Percentiles rank a stretch among this genome's conserved stretches.
Evolutionary conservation across 2,329 filamentous ascomycete genomes (phyloP).

Genomic region (Chalara sp.): DNA sequence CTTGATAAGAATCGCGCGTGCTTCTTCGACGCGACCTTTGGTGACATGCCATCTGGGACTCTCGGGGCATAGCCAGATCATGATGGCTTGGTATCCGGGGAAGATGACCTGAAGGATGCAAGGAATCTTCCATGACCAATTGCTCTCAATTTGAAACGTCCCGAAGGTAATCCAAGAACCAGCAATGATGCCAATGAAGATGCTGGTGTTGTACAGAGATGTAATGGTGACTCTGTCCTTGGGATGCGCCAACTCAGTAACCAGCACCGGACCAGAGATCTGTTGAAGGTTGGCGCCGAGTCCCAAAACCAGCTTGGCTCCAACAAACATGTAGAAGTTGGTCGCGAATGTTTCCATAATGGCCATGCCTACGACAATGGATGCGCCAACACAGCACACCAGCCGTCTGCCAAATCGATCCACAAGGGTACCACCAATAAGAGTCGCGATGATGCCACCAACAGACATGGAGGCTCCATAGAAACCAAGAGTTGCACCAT

Average conservation of each 20-base stretch:
- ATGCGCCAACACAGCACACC: neutral
- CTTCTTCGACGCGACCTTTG: conserved; percentile 43
- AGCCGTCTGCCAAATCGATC: neutral
- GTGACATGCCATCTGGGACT: conserved; percentile 43
- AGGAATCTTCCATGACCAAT: neutral
- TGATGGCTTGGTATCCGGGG: neutral
- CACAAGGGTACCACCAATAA: neutral
- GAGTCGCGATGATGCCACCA: conserved; percentile 30
- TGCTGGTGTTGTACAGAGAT: neutral
- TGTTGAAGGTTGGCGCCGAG: conserved; percentile 3
- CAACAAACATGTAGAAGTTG: neutral
- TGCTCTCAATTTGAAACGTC: neutral
- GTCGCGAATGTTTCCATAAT: neutral
- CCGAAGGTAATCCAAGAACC: neutral
- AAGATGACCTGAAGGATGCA: neutral
- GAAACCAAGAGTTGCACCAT: conserved; percentile 32
- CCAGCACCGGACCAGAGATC: neutral
- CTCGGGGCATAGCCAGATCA: conserved; percentile 39
- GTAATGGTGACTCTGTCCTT: neutral
- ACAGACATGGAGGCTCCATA: conserved; percentile 34
- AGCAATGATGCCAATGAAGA: neutral
- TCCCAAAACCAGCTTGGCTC: neutral
- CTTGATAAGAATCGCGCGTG: conserved; percentile 41
- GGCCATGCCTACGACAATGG: neutral
- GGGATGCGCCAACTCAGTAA: neutral